These are phyloP conservation scores for Breviolum minutum DNA, from an alignment of 73 alveolate genomes.

Conservation along the genomic window DNA sequence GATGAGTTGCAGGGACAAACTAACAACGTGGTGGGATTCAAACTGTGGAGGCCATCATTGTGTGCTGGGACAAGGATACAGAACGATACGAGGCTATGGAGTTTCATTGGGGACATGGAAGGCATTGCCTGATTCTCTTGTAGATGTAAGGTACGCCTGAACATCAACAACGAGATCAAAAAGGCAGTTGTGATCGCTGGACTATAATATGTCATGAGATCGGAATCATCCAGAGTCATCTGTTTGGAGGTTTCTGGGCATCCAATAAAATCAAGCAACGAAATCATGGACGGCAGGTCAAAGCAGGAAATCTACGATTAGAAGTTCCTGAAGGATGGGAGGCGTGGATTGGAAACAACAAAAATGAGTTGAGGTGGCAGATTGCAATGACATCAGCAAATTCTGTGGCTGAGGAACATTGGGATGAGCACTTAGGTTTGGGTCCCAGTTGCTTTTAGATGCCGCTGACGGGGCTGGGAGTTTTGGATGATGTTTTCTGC, in stretches of 20 bases:
- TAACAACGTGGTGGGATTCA: not conserved
- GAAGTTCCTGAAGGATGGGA: slow-evolving; percentile 94
- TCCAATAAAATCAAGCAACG: not conserved
- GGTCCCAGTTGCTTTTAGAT: not conserved
- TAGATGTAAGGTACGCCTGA: slow-evolving; percentile 35
- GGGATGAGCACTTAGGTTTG: slow-evolving; percentile 72
- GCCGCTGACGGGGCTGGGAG: not conserved
- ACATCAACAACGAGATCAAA: slow-evolving; percentile 75
- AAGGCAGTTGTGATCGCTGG: not conserved
- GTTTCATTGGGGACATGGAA: not conserved
- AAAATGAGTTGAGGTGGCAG: no score
- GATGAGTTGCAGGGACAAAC: not conserved
- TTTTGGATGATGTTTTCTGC: not conserved
- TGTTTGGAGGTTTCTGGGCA: no score
- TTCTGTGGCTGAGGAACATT: slow-evolving; percentile 36
- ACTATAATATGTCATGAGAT: no score
- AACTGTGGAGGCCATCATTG: slow-evolving; percentile 40
- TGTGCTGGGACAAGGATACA: slow-evolving; percentile 85
- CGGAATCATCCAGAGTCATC: no score
- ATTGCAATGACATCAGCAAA: not conserved
- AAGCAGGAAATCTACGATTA: slow-evolving; percentile 62
- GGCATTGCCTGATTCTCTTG: not conserved
- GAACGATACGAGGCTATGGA: slow-evolving; percentile 90
- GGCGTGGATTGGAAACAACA: not conserved
- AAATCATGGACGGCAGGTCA: slow-evolving; percentile 2